Percentiles rank a stretch among this genome's conserved stretches.
Conservation (phyloP, 1,284 basidiomycete species). For the Bondarzewia mesenterica region DNA sequence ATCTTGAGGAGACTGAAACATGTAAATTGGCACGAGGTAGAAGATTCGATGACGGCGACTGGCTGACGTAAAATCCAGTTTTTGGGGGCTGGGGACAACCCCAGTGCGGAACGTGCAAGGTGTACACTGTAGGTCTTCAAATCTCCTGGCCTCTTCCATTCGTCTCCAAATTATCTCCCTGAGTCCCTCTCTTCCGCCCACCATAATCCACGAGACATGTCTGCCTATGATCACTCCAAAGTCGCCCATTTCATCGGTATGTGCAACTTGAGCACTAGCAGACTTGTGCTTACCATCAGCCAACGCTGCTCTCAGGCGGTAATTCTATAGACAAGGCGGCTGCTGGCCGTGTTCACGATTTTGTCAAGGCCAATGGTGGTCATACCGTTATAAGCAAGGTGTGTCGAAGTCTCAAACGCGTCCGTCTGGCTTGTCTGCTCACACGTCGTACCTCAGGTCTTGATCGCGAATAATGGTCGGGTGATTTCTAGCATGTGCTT, state of each 20-base stretch:
- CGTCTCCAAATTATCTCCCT: not conserved
- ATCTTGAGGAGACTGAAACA: not conserved
- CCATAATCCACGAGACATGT: slow-evolving; percentile 32
- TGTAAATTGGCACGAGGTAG: not conserved
- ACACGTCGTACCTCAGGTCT: slow-evolving; percentile 41
- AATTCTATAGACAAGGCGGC: slow-evolving; percentile 85
- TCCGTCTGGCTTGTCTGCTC: not conserved
- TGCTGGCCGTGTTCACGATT: slow-evolving; percentile 78
- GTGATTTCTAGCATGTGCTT: slow-evolving; percentile 7
- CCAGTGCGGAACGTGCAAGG: not conserved
- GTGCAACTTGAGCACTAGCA: slow-evolving; percentile 17
- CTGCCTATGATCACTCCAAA: slow-evolving; percentile 67
- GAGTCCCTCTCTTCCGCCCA: slow-evolving; percentile 8
- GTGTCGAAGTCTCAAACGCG: not conserved
- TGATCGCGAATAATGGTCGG: slow-evolving; percentile 93
- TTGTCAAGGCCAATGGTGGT: slow-evolving; percentile 87
- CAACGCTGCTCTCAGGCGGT: slow-evolving; percentile 54
- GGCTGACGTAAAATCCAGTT: not conserved
- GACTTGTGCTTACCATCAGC: slow-evolving; percentile 9
- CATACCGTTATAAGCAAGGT: slow-evolving; percentile 98
- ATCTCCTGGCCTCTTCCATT: not conserved
- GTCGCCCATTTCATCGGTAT: slow-evolving; percentile 83
- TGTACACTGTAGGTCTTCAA: not conserved
- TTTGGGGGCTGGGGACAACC: not conserved
- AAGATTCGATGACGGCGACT: not conserved